These are phyloP conservation scores for Nicotiana attenuata DNA, from an alignment of 257 asterid genomes.

Conservation along the genomic window DNA sequence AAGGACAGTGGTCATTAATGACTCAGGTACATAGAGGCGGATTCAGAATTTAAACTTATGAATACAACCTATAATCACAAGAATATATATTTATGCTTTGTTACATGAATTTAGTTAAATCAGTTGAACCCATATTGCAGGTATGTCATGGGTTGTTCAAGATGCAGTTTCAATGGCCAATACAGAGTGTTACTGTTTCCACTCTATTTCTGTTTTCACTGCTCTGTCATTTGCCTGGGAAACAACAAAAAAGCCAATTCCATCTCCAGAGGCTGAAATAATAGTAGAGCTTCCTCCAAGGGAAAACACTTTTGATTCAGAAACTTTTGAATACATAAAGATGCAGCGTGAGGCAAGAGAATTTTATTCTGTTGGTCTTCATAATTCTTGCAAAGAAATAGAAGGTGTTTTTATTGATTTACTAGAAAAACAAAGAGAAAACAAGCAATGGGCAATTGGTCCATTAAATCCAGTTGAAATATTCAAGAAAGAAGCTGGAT, in stretches of 20 bases:
- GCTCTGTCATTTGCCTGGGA: neutral
- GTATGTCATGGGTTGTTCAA: slow-evolving; percentile 5
- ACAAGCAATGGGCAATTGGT: slow-evolving; percentile 7
- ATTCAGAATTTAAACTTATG: too few species aligned
- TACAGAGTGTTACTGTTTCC: neutral
- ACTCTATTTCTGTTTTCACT: neutral
- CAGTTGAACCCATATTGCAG: neutral
- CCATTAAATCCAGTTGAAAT: neutral
- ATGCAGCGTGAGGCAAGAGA: neutral
- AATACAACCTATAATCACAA: too few species aligned
- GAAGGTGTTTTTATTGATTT: slow-evolving; percentile 11
- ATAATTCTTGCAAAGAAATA: slow-evolving; percentile 3
- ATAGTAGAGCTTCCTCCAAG: neutral
- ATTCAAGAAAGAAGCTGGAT: neutral
- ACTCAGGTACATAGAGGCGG: neutral
- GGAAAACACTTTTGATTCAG: slow-evolving; percentile 3
- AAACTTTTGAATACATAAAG: neutral
- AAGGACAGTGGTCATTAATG: slow-evolving; percentile 2
- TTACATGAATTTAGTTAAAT: too few species aligned
- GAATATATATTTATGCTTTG: too few species aligned
- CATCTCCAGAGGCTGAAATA: slow-evolving; percentile 1
- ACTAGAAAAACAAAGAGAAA: neutral
- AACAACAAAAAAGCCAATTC: neutral
- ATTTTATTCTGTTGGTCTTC: neutral
- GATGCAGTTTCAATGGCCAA: neutral